A percentile compares a stretch with the other conserved stretches of the same genome.
Evolutionary conservation across 352 stramenopile species (phyloP).

Genomic region (Phytophthora cryptogea): DNA sequence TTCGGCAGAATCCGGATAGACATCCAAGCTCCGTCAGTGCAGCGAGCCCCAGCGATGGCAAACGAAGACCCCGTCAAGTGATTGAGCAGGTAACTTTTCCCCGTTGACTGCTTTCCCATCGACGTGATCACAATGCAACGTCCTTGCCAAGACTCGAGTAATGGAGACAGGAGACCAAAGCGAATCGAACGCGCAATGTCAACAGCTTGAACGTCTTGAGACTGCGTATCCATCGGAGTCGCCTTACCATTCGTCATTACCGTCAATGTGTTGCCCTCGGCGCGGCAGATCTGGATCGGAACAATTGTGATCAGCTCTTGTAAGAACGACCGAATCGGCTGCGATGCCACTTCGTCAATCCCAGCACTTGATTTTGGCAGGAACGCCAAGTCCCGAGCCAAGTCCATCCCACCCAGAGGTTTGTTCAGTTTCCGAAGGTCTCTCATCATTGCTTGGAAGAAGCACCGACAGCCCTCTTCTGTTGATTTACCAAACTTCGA

Average conservation of each 20-base stretch:
- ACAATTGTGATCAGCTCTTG: constrained; percentile 66
- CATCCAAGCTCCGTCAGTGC: constrained; percentile 53
- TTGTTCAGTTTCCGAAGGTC: constrained; percentile 67
- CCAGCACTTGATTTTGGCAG: constrained; percentile 1
- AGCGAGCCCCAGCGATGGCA: constrained; percentile 54
- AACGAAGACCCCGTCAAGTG: constrained; percentile 77
- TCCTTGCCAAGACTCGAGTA: constrained; percentile 46
- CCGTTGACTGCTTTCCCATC: constrained; percentile 76
- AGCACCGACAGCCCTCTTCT: constrained; percentile 26
- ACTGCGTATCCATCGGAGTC: constrained; percentile 17
- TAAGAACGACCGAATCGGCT: constrained; percentile 21
- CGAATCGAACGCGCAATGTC: constrained; percentile 60
- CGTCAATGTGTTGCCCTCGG: constrained; percentile 59
- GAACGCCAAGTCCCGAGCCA: constrained; percentile 28
- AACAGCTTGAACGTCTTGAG: constrained; percentile 31
- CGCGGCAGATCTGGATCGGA: constrained; percentile 75
- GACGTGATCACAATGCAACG: constrained; percentile 45
- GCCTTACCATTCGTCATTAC: constrained; percentile 58
- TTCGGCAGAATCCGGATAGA: constrained; percentile 35
- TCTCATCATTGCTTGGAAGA: constrained; percentile 47
- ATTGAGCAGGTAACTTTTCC: constrained; percentile 84
- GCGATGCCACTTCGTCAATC: constrained; percentile 1
- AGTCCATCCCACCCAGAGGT: constrained; percentile 44
- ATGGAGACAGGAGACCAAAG: constrained; percentile 41
- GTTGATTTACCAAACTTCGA: neutral